phyloP scores from a whole-genome alignment of 805 yeast genomes.

The Pichia gijzeniarum region DNA sequence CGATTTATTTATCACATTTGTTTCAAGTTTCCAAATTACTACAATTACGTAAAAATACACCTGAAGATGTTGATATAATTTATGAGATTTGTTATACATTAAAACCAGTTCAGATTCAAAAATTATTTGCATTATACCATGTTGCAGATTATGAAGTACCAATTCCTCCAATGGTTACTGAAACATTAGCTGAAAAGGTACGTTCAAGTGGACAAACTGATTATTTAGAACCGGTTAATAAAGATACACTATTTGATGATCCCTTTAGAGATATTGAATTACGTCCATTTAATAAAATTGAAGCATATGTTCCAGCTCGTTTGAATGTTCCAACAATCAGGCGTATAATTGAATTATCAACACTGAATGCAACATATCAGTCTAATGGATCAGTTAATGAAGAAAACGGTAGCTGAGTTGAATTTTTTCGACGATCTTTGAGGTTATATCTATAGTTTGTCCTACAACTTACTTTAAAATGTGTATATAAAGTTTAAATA shows the following conservation, averaged over 20 bases:
- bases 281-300: constrained; percentile 73
- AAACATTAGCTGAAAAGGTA: constrained; percentile 74
- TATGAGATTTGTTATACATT: constrained; percentile 92
- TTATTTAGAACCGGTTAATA: constrained; percentile 62
- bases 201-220: constrained; percentile 51
- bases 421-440: background rate
- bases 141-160: constrained; percentile 95
- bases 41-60: constrained; percentile 84
- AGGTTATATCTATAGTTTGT: background rate
- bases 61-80: constrained; percentile 84
- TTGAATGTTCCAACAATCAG: constrained; percentile 83
- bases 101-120: constrained; percentile 93
- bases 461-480: background rate
- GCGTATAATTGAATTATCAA: constrained; percentile 81
- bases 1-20: constrained; percentile 75
- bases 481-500: background rate
- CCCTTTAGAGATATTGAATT: constrained; percentile 71
- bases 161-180: constrained; percentile 71
- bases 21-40: constrained; percentile 89
- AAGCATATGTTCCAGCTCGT: constrained; percentile 94
- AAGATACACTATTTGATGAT: constrained; percentile 73
- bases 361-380: constrained; percentile 72
- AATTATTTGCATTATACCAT: constrained; percentile 78
- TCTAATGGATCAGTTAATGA: constrained; percentile 27
- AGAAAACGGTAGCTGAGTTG: background rate